Evolutionary conservation across 768 basidiomycete genomes (phyloP).

Genomic region (Auriscalpium orientale): DNA sequence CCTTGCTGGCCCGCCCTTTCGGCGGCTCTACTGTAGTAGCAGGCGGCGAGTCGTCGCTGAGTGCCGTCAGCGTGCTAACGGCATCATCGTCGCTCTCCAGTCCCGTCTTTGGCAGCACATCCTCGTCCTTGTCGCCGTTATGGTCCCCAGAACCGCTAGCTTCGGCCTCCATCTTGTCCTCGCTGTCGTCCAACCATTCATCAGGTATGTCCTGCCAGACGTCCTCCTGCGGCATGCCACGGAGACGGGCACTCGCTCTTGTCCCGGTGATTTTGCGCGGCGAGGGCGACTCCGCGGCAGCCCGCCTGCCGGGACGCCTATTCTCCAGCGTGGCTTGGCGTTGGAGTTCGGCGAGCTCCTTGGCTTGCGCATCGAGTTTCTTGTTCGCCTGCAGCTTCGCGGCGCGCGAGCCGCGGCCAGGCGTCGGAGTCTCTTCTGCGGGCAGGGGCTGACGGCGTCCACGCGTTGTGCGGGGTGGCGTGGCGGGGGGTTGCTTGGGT

Average conservation of each 20-base stretch:
- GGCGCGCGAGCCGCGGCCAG: conserved; percentile 44
- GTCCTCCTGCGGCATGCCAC: conserved; percentile 39
- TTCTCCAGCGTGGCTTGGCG: conserved; percentile 35
- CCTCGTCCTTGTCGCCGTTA: conserved; percentile 9
- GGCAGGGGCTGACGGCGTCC: background rate
- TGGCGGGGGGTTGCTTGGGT: conserved; percentile 1
- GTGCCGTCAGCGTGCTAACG: conserved; percentile 70
- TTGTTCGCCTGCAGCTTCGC: conserved; percentile 68
- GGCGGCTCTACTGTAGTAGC: conserved; percentile 17
- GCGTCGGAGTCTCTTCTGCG: conserved; percentile 11
- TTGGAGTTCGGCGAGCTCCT: conserved; percentile 56
- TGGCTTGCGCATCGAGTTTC: conserved; percentile 61
- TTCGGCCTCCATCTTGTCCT: conserved; percentile 15
- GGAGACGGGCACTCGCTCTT: conserved; percentile 57
- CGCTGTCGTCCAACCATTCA: conserved; percentile 48
- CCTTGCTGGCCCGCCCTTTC: conserved; percentile 7
- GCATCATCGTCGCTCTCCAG: conserved; percentile 54
- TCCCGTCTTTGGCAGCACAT: conserved; percentile 35
- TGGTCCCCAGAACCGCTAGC: conserved; percentile 15
- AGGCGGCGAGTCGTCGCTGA: conserved; percentile 42
- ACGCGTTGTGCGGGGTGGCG: conserved; percentile 5
- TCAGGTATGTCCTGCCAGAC: conserved; percentile 78
- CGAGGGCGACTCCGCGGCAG: conserved; percentile 7
- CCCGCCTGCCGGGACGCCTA: conserved; percentile 12
- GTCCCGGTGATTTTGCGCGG: conserved; percentile 42